Evolutionary conservation across 192 early-diverging fungal species (phyloP), one percentile per base, ranked within the genome.

Genomic region (Neocallimastix lanati): DNA sequence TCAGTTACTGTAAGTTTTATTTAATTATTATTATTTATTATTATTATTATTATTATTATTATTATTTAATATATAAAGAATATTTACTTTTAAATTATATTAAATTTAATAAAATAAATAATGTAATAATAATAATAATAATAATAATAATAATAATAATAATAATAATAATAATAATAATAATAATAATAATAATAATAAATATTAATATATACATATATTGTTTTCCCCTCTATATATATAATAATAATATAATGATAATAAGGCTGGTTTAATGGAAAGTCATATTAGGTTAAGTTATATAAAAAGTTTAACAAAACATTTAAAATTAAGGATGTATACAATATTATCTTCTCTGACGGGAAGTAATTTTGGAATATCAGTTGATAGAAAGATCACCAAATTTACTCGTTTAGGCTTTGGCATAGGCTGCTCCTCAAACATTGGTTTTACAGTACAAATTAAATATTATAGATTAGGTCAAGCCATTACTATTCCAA

Each of bases 401-500:
- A 80, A 84, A 29, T 83, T 88, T 83, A 89, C 88, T 40, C 85
- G 85, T 25, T 76, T 91, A 14, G 88, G 86, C 0, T 88, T 91
- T 83, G 82, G 86, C 15, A 84, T 94, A 37, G 87, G 91, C 37
- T 84, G 89, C 79, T 88, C 90, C n/a, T 81, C 90, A 28, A 84
- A 85, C 21, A 84, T 83, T 13, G 92, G 92, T 25, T 85, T 94
- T 29, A 82, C 81, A 14, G 85, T 89, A 28, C 90, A 89, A 76
- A 78, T 92, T 78, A 83, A 85, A 85, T 83, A 92, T 29, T 83
- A 84, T 77, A 89, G 92, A 14, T 84, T 94, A 79, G 92, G 89
- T 25, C 93, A 94, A 83, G 87, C 82, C 76, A 79, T 94, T 28
- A 82, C 84, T 4, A 78, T 94, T 21, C 93, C 93, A 14, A 83